Base-by-base conservation (phyloP, 495 filamentous ascomycete genomes). In the Cetradonia linearis region DNA sequence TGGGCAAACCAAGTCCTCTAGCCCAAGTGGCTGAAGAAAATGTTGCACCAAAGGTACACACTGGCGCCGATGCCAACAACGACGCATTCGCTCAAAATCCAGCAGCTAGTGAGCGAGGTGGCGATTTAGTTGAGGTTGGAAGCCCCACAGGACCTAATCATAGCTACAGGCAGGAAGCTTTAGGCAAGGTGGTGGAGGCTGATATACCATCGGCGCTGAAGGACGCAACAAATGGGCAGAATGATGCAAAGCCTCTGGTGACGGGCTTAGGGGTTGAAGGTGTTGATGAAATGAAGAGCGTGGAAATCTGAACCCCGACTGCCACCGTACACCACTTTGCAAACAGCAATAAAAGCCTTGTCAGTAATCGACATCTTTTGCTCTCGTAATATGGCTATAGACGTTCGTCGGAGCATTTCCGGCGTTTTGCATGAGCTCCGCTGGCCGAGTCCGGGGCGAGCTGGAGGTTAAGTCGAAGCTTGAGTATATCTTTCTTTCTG, bases 231-330 rank as follows among this genome's bases (percentile, higher is more conserved):
- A 63, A 68, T 38, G 66, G 61, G 49, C 61, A 61, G 36, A 63
- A 58, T 58, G 16, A 66, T 6, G 63, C 61, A 28, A 73, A 73
- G 59, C 53, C 56, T 20, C 55, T 65, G 25, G 57, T 68, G 23
- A 63, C 62, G 34, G 68, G 68, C 23, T 58, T 70, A 13, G 68
- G 64, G 11, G 68, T 70, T 27, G 66, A 64, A 34, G 68, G 66
- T 20, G 62, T 67, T 18, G 76, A 77, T 56, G 78, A 79, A 56
- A 79, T 81, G 78, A 81, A 81, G 68, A 81, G 76, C 65, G 77
- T 81, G 62, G 75, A 77, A 40, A 80, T 81, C 62, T 81, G 74
- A 68, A 10, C 4, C 58, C 27, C 20, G 9, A 36, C 31, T 28
- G 6, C 48, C 36, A 40, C 14, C 23, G 13, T 37, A 40, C n/a